Base-by-base conservation (phyloP, 1,284 basidiomycete genomes). In the Blastosporella zonata region DNA sequence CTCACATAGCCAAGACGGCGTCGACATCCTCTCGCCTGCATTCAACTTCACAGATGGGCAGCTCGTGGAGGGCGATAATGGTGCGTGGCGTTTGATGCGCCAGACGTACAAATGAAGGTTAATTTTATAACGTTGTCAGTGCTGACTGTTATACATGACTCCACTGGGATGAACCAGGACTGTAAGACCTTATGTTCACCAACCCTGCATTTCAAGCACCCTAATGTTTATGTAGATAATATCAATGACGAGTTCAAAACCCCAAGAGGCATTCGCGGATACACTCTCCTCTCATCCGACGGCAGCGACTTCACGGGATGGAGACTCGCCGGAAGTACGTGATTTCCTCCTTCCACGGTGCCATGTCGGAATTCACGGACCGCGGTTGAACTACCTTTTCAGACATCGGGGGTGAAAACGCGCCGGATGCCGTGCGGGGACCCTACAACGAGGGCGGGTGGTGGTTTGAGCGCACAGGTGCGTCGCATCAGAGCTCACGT, bases 371-470 rank as follows among this genome's bases (percentile, higher is more conserved):
- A 2, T 21, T 12, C 8, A 42, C 15, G 20, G 22, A 22, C 33
- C 8, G 27, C 15, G 28, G 6, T 20, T 17, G n/a, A n/a, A 9
- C 7, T 10, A 18, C 1, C 3, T 35, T 27, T 7, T 6, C 35
- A 67, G 65, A 67, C 43, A 51, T 69, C 29, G 66, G 66, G 3
- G 64, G 64, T 3, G 66, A 68, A 38, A 59, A 66, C 46, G 64
- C 65, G 5, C 67, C 66, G 3, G 67, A 69, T 44, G 37, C 58
- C 28, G 65, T 72, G 3, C 68, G 77, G 10, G 71, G 74, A 2
- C 67, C 72, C 1, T 70, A 75, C 38, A 79, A 79, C 55, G 77
- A 78, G 58, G 77, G 77, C 6, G 78, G 78, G 0, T 68, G 75
- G 46, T 73, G 69, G 57, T 75, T 69, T 31, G 78, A 81, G 55